A percentile compares a stretch with the other conserved stretches of the same genome.
Evolutionary conservation across 2,329 filamentous ascomycete species (phyloP).

Genomic region (Monosporascus ibericus): DNA sequence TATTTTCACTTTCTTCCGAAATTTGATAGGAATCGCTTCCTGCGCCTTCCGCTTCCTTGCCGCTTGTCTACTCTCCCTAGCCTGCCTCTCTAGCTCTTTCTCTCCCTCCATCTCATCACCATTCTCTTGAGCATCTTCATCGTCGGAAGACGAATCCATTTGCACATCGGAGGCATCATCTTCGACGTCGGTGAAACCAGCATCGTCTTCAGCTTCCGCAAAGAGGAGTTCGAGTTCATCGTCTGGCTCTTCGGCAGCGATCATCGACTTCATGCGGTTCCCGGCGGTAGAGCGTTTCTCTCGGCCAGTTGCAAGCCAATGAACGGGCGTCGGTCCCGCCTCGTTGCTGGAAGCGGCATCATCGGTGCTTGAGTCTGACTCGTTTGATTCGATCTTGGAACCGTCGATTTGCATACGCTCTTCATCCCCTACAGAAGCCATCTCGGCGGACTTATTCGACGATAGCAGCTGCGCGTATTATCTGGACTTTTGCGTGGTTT

Average conservation of each 20-base stretch:
- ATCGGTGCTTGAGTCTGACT: constrained; percentile 30
- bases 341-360: constrained; percentile 27
- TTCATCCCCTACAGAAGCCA: constrained; percentile 37
- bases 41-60: constrained; percentile 77
- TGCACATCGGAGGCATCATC: constrained; percentile 68
- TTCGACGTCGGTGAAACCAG: constrained; percentile 63
- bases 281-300: constrained; percentile 75
- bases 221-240: constrained; percentile 69
- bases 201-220: constrained; percentile 64
- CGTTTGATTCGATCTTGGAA: constrained; percentile 24
- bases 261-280: constrained; percentile 72
- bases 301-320: constrained; percentile 70
- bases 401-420: constrained; percentile 29
- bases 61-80: constrained; percentile 58
- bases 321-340: constrained; percentile 33
- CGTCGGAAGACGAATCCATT: constrained; percentile 79
- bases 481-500: background rate
- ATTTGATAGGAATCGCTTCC: constrained; percentile 64
- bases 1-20: constrained; percentile 72
- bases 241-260: constrained; percentile 67
- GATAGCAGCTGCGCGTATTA: background rate
- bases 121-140: constrained; percentile 69
- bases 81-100: constrained; percentile 73
- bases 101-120: constrained; percentile 77
- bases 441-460: constrained; percentile 18